phyloP scores from a whole-genome alignment of 1,284 basidiomycete species.

The Volvariella surrecta region DNA sequence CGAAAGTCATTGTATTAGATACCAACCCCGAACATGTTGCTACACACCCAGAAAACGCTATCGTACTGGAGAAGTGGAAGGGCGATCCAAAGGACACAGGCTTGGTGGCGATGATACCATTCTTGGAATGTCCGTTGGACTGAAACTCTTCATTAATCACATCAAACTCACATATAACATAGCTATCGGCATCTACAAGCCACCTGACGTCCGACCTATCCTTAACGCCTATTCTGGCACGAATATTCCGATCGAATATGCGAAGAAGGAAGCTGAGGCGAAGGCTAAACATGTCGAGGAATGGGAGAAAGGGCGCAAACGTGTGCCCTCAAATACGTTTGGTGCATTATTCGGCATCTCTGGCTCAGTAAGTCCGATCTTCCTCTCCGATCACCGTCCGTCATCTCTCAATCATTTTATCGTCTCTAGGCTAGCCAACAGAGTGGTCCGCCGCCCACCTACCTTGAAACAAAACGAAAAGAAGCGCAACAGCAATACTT shows the following conservation, averaged over 20 bases:
- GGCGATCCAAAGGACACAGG: conserved; percentile 76
- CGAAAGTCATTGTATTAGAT: conserved; percentile 87
- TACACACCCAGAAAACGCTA: conserved; percentile 86
- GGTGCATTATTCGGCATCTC: conserved; percentile 52
- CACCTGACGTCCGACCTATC: conserved; percentile 82
- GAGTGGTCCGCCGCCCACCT: conserved; percentile 60
- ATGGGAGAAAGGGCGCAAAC: conserved; percentile 61
- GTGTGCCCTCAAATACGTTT: conserved; percentile 41
- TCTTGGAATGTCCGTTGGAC: conserved; percentile 80
- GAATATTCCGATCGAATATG: conserved; percentile 86
- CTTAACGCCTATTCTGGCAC: conserved; percentile 81
- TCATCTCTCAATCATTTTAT: conserved; percentile 2
- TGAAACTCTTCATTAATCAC: conserved; percentile 1
- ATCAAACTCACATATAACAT: conserved; percentile 4
- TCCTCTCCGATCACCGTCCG: conserved; percentile 3
- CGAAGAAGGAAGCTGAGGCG: conserved; percentile 75
- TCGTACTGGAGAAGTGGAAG: conserved; percentile 84
- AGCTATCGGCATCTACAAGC: conserved; percentile 86
- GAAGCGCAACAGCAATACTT: conserved; percentile 81
- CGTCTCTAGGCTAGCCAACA: conserved; percentile 10
- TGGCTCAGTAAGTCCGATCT: conserved; percentile 17
- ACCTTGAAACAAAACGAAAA: conserved; percentile 84
- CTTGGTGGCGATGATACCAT: conserved; percentile 88
- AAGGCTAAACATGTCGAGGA: conserved; percentile 76
- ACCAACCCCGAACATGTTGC: conserved; percentile 72